phyloP scores from a whole-genome alignment of 2,329 filamentous ascomycete genomes.

The Cercospora sesami region DNA sequence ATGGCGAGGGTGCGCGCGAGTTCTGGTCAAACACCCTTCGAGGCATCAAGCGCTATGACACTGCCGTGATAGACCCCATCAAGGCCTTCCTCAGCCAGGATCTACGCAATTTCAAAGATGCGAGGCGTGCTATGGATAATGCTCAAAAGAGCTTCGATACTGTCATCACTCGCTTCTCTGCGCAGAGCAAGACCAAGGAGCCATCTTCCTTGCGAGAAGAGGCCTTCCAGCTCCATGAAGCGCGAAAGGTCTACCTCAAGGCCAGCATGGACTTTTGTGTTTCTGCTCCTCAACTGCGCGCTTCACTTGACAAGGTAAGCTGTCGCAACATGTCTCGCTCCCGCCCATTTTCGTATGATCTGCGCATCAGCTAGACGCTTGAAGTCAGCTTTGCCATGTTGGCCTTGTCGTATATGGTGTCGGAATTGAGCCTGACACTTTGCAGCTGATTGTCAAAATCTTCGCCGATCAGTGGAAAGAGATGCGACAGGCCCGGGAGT shows the following conservation, averaged over 20 bases:
- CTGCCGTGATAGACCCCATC: constrained; percentile 76
- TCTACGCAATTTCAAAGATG: constrained; percentile 82
- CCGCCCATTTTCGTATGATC: background rate
- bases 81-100: constrained; percentile 75
- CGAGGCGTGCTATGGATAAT: constrained; percentile 70
- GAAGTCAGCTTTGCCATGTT: background rate
- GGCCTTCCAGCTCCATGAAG: constrained; percentile 92
- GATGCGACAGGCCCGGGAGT: constrained; percentile 70
- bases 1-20: constrained; percentile 81
- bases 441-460: constrained; percentile 69
- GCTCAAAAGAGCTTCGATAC: constrained; percentile 83
- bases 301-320: constrained; percentile 69
- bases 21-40: constrained; percentile 78
- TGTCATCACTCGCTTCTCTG: constrained; percentile 75
- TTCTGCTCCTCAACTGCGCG: constrained; percentile 79
- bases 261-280: constrained; percentile 92
- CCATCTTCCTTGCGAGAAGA: constrained; percentile 88
- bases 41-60: constrained; percentile 75
- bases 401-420: background rate
- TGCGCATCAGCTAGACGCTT: background rate
- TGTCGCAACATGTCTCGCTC: background rate
- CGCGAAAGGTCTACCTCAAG: constrained; percentile 84
- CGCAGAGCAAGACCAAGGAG: constrained; percentile 90
- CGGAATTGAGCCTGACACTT: constrained; percentile 1
- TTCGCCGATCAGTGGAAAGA: constrained; percentile 88